These are phyloP conservation scores for Gastrolobium villosum DNA, from an alignment of 306 rosid genomes.

Conservation along the genomic window DNA sequence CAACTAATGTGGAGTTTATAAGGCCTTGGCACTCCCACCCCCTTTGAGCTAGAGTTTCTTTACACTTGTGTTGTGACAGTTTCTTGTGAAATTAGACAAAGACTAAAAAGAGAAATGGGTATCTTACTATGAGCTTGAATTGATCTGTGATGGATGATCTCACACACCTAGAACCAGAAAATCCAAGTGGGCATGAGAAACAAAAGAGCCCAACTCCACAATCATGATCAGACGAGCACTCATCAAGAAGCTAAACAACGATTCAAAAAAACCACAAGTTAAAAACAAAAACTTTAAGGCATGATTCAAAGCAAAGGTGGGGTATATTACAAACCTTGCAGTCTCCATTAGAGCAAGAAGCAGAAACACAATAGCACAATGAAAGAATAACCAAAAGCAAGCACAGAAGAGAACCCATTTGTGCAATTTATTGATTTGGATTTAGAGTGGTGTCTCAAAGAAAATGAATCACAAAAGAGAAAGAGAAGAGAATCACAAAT, in stretches of 20 bases:
- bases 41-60: too few relatives aligned
- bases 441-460: background rate
- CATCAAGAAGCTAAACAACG: conserved; percentile 59
- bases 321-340: conserved; percentile 69
- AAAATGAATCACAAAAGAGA: background rate
- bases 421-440: background rate
- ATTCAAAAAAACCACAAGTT: background rate
- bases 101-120: background rate
- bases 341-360: conserved; percentile 64
- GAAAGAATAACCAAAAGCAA: conserved; percentile 43
- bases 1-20: too few relatives aligned
- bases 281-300: background rate
- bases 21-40: too few relatives aligned
- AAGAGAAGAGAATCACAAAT: background rate
- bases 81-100: conserved; percentile 20
- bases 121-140: conserved; percentile 74
- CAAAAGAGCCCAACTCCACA: conserved; percentile 72
- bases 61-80: background rate
- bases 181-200: conserved; percentile 61
- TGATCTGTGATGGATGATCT: conserved; percentile 72
- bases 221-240: conserved; percentile 68
- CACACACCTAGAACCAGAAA: conserved; percentile 68
- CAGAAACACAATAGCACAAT: conserved; percentile 30
- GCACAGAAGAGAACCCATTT: conserved; percentile 35
- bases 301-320: background rate